Base-by-base conservation (phyloP, 2,329 filamentous ascomycete species). In the Malbranchea cinnamomea region DNA sequence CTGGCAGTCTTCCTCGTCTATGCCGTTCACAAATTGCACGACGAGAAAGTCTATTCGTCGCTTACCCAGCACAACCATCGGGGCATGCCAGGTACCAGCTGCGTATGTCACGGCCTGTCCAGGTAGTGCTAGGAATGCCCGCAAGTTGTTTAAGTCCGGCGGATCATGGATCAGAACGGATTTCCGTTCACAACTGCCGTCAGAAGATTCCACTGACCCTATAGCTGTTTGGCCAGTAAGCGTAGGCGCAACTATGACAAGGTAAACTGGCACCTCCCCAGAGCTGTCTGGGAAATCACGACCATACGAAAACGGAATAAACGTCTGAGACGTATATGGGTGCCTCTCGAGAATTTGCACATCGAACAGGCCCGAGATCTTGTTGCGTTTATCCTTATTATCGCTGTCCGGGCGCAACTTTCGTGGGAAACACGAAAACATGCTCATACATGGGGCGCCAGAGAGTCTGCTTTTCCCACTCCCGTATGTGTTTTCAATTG, bases 281-380 rank as follows among this genome's bases (percentile, higher is more conserved):
- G 9, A 42, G 41, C 16, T 45, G 41, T 5, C 40, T 23, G 4
- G 34, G 19, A 7, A 35, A 26, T n/a, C 31, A 41, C 21, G 6
- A 15, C 19, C 16, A 17, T 11, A 18, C 10, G 34, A 69, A 29
- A 94, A 60, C 0, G 89, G 89, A 24, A 81, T 68, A 54, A 98
- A 95, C 0, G 84, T 93, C 59, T 98, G 89, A 2, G 81, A 81
- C 1, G 89, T 95, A 56, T 75, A 95, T 0, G 89, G 87, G 54
- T 98, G 89, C 22, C 89, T 68, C 54, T 98, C 89, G 17, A 95
- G 69, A 34, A 93, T 70, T 12, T 58, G 56, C 31, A 94, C 67
- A 26, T 68, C 62, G 49, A 93, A 80, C 3, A 67, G 36, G 2
- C 44, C 40, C 32, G 43, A 28, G 12, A 31, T 38, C 15, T 36